Base-by-base conservation (phyloP, 2,329 filamentous ascomycete genomes). In the Penicillium sp. region DNA sequence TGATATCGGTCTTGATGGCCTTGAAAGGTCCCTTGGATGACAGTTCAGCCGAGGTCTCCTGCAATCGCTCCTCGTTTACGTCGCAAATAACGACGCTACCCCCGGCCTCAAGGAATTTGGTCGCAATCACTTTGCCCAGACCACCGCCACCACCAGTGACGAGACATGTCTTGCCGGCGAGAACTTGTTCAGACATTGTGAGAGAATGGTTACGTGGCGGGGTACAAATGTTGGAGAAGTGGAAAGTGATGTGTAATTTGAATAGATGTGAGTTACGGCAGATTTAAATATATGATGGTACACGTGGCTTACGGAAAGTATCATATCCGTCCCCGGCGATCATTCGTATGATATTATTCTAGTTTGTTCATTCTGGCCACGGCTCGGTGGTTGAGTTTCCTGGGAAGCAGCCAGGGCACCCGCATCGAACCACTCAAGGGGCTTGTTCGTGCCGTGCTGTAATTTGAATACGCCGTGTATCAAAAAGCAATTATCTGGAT, bases 81-180 rank as follows among this genome's bases (percentile, higher is more conserved):
- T 74, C 72, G 46, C 69, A 71, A 47, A 74, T 68, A 2, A 70
- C 66, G 23, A 74, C 71, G 45, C 65, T 72, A 48, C 70, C 72
- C n/a, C 70, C 70, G 28, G 68, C 68, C 21, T 65, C 59, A 10
- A 73, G 65, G 41, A 68, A 67, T 3, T 63, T 58, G 5, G 65
- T 64, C 6, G 70, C 65, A 26, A 70, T 72, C n/a, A 67, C 69
- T 51, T 71, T 70, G 45, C 72, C 72, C 13, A 74, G 64, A 5
- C 72, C 72, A 18, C 70, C 62, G 4, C 61, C 71, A 7, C 65
- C 71, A n/a, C 71, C 71, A 4, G 71, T 74, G 23, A 74, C 54
- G 18, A 70, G 64, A 24, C 61, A 65, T 7, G 61, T 64, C 45
- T 67, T 68, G 16, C 61, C 63, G 15, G 57, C 46, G 13, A 67